Evolutionary conservation across 768 basidiomycete species (phyloP).

Genomic region (Rossbeevera mucosa): DNA sequence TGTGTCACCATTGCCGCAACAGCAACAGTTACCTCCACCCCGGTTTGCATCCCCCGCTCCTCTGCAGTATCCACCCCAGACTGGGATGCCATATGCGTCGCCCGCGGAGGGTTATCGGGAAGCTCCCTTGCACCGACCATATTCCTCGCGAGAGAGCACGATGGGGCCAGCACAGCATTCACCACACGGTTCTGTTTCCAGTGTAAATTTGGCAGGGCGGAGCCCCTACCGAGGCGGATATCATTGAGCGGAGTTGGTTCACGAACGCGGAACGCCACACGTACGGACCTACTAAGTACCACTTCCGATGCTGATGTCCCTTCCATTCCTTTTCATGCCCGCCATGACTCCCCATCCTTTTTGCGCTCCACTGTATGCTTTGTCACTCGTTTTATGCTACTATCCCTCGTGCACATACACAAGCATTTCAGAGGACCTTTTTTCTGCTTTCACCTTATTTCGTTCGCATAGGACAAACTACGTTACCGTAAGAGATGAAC

Average conservation of each 20-base stretch:
- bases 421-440: slow-evolving; percentile 12
- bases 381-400: slow-evolving; percentile 10
- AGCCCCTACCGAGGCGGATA: slow-evolving; percentile 24
- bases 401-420: slow-evolving; percentile 5
- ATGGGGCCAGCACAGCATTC: background rate
- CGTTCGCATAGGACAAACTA: slow-evolving; percentile 1
- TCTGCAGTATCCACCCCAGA: slow-evolving; percentile 32
- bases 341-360: slow-evolving; percentile 10
- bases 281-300: background rate
- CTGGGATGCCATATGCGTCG: slow-evolving; percentile 17
- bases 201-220: slow-evolving; percentile 27
- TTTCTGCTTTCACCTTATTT: background rate
- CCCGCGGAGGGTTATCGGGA: slow-evolving; percentile 44
- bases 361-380: background rate
- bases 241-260: background rate
- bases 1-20: slow-evolving; percentile 27
- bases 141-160: slow-evolving; percentile 22
- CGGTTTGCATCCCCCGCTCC: slow-evolving; percentile 38
- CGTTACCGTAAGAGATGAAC: slow-evolving; percentile 4
- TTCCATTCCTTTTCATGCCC: background rate
- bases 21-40: slow-evolving; percentile 11
- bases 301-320: background rate
- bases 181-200: background rate
- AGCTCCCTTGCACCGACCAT: slow-evolving; percentile 61
- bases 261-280: background rate